Conservation (phyloP, 208 protist genomes). For the Phytomonas francai region DNA sequence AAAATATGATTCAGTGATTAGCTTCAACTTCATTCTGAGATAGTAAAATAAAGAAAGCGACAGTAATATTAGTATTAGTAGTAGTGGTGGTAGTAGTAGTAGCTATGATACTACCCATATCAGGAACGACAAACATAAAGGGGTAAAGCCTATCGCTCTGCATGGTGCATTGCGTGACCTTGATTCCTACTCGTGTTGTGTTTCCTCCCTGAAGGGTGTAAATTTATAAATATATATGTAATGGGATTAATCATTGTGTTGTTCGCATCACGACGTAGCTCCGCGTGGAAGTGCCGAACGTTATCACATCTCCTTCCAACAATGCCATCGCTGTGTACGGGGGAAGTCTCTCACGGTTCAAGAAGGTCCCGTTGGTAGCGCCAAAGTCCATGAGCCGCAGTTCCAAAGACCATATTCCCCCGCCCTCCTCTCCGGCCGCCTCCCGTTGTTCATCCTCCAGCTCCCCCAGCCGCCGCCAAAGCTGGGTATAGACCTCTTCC, state of each 20-base stretch:
- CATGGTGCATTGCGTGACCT: not conserved
- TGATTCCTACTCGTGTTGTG: not conserved
- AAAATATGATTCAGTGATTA: not conserved
- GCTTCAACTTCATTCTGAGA: not conserved
- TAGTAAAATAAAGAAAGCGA: not conserved
- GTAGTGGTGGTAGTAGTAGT: no score
- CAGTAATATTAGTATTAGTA: not conserved
- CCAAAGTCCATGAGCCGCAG: constrained; percentile 63
- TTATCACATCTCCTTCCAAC: constrained; percentile 61
- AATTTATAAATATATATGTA: not conserved
- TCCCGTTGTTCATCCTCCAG: constrained; percentile 25
- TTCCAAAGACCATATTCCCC: constrained; percentile 44
- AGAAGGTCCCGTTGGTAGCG: constrained; percentile 62
- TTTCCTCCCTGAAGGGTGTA: not conserved
- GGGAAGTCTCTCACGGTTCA: constrained; percentile 46
- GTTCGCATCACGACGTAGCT: constrained; percentile 62
- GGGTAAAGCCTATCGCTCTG: not conserved
- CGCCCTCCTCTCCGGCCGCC: constrained; percentile 19
- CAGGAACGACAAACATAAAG: not conserved
- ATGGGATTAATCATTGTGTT: constrained; percentile 5
- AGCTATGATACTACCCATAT: no score
- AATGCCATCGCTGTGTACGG: constrained; percentile 29
- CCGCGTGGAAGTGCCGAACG: constrained; percentile 60
- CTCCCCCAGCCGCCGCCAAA: constrained; percentile 21
- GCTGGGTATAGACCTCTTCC: constrained; percentile 5